Base-by-base conservation (phyloP, 225 moss, liverwort and hornwort species). In the Pleurozium schreberi region DNA sequence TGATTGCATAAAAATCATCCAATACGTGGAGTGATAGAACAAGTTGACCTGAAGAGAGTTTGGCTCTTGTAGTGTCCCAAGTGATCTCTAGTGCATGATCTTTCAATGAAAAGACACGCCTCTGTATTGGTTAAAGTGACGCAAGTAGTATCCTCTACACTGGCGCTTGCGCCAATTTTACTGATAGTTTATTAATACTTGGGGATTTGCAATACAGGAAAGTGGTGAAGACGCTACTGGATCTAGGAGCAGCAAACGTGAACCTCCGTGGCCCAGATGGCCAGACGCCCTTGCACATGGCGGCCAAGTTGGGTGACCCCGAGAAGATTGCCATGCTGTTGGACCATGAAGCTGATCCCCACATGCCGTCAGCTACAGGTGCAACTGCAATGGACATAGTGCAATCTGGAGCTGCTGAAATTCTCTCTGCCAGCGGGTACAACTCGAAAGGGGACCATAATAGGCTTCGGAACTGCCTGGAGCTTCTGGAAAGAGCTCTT, bases 321-420 rank as follows among this genome's bases (percentile, higher is more conserved):
- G 94, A 95, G 85, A 94, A 92, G 93, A 94, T 95, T 68, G 94
- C 95, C 63, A 91, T 95, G 89, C 69, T 95, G 88, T 92, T 95
- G 93, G 93, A 92, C 92, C 90, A 90, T 77, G 89, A 88, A 52
- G 95, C 95, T 75, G 93, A 95, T 80, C 94, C 95, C 63, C 89
- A 90, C 57, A 83, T 86, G 74, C 93, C 87, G 59, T 94, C 95
- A 79, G 88, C 93, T 23, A 63, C 89, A 26, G 94, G 95, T 89
- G 92, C 89, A 88, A 95, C 93, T 92, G 95, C 93, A 91, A 91
- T 95, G 90, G 95, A 95, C 91, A 91, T 95, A 82, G 93, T 94
- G 87, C 94, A 93, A 86, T 92, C 92, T 31, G 91, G 91, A n/a
- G 95, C 94, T 33, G 78, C 87, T 5, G 92, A 94, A 45, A 62